Evolutionary conservation across 192 early-diverging fungal genomes (phyloP).

Genomic region (Entrophospora sp.): DNA sequence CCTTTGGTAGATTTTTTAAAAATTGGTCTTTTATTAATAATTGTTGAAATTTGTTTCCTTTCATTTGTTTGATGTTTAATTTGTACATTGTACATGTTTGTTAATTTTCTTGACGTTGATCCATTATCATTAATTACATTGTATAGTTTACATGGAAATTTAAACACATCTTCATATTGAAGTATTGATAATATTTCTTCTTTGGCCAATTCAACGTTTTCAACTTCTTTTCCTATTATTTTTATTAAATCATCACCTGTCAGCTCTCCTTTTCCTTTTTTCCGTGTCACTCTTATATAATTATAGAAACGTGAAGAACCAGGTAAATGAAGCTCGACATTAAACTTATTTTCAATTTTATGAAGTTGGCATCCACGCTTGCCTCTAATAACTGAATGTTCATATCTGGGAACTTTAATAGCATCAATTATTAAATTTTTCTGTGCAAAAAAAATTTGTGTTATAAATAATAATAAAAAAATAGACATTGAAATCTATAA

Average conservation of each 20-base stretch:
- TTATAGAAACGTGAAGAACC: constrained; percentile 23
- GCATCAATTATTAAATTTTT: not conserved
- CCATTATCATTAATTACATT: constrained; percentile 42
- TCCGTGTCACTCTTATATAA: not conserved
- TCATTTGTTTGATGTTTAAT: constrained; percentile 45
- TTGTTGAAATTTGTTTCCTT: constrained; percentile 8
- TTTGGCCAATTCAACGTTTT: constrained; percentile 41
- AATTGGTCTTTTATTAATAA: not conserved
- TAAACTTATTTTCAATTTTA: constrained; percentile 58
- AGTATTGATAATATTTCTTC: constrained; percentile 30
- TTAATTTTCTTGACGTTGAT: constrained; percentile 43
- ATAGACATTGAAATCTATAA: no score
- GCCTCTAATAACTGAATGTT: constrained; percentile 79
- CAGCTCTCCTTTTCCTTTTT: no score
- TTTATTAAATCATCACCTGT: constrained; percentile 32
- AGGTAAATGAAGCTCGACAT: constrained; percentile 59
- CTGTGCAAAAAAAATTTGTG: not conserved
- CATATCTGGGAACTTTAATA: constrained; percentile 59
- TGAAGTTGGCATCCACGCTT: constrained; percentile 62
- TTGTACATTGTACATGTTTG: constrained; percentile 51
- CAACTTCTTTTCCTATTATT: constrained; percentile 49
- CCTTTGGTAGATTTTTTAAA: no score
- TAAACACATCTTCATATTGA: constrained; percentile 39
- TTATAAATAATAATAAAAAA: no score
- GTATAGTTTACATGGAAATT: constrained; percentile 42